Evolutionary conservation across 768 basidiomycete genomes (phyloP).

Genomic region (Tricholoma sp.): DNA sequence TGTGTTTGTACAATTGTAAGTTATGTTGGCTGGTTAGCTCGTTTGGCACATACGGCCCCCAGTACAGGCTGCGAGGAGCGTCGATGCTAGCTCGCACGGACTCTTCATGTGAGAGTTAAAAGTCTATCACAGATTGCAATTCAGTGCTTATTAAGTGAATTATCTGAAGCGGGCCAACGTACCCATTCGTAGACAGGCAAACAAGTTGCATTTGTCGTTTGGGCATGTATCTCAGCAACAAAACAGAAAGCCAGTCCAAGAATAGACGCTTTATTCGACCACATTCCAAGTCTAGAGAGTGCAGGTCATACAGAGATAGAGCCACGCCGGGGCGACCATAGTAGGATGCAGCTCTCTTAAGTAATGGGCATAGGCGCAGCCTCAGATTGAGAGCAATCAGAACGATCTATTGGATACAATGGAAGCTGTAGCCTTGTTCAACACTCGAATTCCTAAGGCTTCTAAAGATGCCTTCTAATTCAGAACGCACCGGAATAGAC

Average conservation of each 20-base stretch:
- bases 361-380: background rate
- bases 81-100: conserved; percentile 43
- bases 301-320: background rate
- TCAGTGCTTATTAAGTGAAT: background rate
- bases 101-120: conserved; percentile 42
- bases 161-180: background rate
- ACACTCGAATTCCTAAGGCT: no score
- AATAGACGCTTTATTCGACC: conserved; percentile 16
- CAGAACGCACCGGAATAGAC: no score
- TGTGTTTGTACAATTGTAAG: background rate
- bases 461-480: no score
- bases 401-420: no score
- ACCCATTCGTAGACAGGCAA: conserved; percentile 40
- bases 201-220: conserved; percentile 35
- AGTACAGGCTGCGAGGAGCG: conserved; percentile 37
- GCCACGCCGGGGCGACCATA: background rate
- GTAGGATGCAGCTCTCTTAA: conserved; percentile 3
- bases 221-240: conserved; percentile 18
- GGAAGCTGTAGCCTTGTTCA: no score
- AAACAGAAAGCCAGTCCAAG: conserved; percentile 17
- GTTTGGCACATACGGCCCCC: conserved; percentile 26
- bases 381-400: no score
- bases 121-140: conserved; percentile 21
- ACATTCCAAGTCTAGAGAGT: conserved; percentile 11
- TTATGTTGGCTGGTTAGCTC: background rate